A percentile compares a stretch with the other conserved stretches of the same genome.
Evolutionary conservation across 441 rosid species (phyloP).

Genomic region (Adansonia rubrostipa): DNA sequence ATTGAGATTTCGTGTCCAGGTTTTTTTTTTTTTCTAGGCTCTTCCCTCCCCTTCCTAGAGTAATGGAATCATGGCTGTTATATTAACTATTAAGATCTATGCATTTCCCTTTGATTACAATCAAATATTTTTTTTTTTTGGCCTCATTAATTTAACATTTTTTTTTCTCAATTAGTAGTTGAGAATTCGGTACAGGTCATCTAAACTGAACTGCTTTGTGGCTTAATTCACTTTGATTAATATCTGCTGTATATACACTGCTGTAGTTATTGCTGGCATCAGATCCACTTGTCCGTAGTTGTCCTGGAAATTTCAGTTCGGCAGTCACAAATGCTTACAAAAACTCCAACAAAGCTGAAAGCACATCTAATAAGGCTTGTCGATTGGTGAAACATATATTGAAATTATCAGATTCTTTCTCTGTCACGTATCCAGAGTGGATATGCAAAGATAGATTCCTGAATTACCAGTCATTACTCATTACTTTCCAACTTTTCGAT

Average conservation of each 20-base stretch:
- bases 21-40: neutral
- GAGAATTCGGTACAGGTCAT: conserved; percentile 16
- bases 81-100: too few species aligned
- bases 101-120: too few species aligned
- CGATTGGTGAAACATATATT: too few species aligned
- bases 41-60: neutral
- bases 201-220: conserved; percentile 26
- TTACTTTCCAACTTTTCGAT: neutral
- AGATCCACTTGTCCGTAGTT: too few species aligned
- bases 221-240: conserved; percentile 22
- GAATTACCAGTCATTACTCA: neutral
- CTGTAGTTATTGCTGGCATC: neutral
- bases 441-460: too few species aligned
- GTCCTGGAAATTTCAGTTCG: too few species aligned
- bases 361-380: too few species aligned
- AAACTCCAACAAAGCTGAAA: too few species aligned
- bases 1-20: too few species aligned
- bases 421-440: too few species aligned
- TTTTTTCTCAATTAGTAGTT: neutral
- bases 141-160: conserved; percentile 14
- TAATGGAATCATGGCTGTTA: too few species aligned
- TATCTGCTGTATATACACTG: conserved; percentile 32
- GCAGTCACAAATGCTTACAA: neutral
- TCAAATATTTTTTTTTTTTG: neutral
- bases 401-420: too few species aligned